phyloP scores from a whole-genome alignment of 2,329 filamentous ascomycete genomes.

The Colletotrichum chlorophyti region DNA sequence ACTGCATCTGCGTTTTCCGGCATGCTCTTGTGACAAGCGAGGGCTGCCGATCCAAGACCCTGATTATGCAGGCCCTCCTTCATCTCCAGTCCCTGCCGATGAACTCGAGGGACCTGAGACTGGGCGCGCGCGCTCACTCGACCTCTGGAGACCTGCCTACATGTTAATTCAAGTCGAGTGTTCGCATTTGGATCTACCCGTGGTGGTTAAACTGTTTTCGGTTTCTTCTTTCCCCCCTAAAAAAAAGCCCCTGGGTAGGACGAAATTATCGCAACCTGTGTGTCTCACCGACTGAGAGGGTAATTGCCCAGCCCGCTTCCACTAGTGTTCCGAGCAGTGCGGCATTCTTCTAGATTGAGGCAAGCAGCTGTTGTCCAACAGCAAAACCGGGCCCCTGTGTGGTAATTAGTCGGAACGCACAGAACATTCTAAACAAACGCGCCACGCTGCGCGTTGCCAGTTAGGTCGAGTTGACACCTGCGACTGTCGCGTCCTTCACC shows the following conservation, averaged over 20 bases:
- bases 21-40: background rate
- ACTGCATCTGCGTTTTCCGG: background rate
- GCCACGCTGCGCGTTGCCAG: background rate
- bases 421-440: background rate
- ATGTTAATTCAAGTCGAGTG: too few relatives aligned
- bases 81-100: background rate
- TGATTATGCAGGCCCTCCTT: background rate
- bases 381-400: background rate
- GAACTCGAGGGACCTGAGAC: slow-evolving; percentile 9
- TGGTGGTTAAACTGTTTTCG: slow-evolving; percentile 13
- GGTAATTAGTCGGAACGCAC: background rate
- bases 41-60: background rate
- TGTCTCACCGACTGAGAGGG: slow-evolving; percentile 24
- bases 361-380: slow-evolving; percentile 5
- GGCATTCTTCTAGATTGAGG: slow-evolving; percentile 8
- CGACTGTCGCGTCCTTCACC: slow-evolving; percentile 5
- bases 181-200: slow-evolving; percentile 19
- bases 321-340: slow-evolving; percentile 17
- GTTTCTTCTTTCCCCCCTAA: background rate
- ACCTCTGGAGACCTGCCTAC: too few relatives aligned
- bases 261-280: slow-evolving; percentile 6
- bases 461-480: slow-evolving; percentile 14
- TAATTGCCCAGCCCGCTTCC: slow-evolving; percentile 13
- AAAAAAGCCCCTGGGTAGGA: slow-evolving; percentile 19
- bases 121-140: background rate